Percentiles rank a stretch among this genome's conserved stretches.
These are phyloP conservation scores for Vaccinium macrocarpon DNA, from an alignment of 148 eudicot genomes.

Conservation along the genomic window DNA sequence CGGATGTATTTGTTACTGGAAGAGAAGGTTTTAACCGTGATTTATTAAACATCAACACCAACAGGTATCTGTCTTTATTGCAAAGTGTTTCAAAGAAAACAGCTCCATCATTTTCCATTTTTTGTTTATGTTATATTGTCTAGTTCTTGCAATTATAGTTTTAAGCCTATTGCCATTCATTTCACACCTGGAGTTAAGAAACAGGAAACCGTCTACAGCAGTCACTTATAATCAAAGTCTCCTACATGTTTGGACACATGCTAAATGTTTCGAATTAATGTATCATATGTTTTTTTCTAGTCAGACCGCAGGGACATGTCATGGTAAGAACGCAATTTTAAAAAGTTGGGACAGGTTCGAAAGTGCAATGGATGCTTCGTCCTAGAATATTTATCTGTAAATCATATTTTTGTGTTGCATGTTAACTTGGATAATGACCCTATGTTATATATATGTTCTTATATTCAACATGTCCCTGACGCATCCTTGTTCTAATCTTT, in stretches of 20 bases:
- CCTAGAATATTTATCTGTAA: neutral
- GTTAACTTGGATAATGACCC: neutral
- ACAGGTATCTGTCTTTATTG: conserved; percentile 25
- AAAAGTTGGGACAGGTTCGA: neutral
- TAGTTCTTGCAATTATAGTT: neutral
- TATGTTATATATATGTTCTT: neutral
- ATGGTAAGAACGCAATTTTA: neutral
- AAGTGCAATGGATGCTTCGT: neutral
- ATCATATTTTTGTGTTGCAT: neutral
- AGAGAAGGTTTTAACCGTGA: conserved; percentile 40
- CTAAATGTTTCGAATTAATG: neutral
- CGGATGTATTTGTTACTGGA: conserved; percentile 49
- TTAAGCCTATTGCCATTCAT: neutral
- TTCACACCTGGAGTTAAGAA: neutral
- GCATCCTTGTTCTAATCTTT: neutral
- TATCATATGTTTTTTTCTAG: neutral
- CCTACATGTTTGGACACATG: neutral
- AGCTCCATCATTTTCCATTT: neutral
- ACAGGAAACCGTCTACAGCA: neutral
- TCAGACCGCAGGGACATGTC: neutral
- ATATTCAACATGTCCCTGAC: neutral
- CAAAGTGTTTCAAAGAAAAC: neutral
- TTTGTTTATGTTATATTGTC: neutral
- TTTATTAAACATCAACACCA: conserved; percentile 9
- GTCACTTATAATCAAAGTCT: neutral